Base-by-base conservation (phyloP, 805 yeast genomes). In the Spathaspora girioi region DNA sequence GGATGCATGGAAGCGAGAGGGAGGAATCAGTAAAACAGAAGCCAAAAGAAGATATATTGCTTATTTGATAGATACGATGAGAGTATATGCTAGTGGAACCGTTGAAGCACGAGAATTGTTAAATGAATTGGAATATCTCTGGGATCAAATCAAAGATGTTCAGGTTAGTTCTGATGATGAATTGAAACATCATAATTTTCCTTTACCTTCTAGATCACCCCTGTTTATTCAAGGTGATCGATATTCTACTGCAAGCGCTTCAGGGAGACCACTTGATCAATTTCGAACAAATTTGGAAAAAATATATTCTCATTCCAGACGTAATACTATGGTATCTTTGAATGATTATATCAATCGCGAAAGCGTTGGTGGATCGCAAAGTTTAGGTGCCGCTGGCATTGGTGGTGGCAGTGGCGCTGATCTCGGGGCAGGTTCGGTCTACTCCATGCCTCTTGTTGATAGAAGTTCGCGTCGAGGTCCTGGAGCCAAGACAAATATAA, bases 1-100 rank as follows among this genome's bases (percentile, higher is more conserved):
- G 86, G 92, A 87, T 59, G 90, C 96, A 0, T 89, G 97, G 96
- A 82, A 85, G 56, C 65, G 78, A 20, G 88, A 87, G 59, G 81
- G 83, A 55, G 96, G 96, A 0, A 61, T 87, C 26, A 61, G 82
- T 17, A 78, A 76, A 53, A 80, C 86, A 0, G 89, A 87, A 59
- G 96, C 96, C 2, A 89, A 90, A 64, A 72, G 86, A 43, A 69
- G 76, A 46, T 89, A 89, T 64, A 84, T 89, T 26, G 75, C 83
- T 38, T 81, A 75, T 54, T 75, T 89, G 40, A 81, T 90, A 26
- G 85, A 84, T 47, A 85, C 94, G 6, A 86, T 89, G 91, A 73
- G 75, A 52, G 69, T 77, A 2, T 86, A 85, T 58, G 91, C 90
- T 17, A 76, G 82, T 56, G 85, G 86, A 10, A 80, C 89, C 1